Percentiles rank a stretch among this genome's conserved stretches.
These are phyloP conservation scores for Volvox reticuliferus DNA, from an alignment of 139 green algal species.

Conservation along the genomic window DNA sequence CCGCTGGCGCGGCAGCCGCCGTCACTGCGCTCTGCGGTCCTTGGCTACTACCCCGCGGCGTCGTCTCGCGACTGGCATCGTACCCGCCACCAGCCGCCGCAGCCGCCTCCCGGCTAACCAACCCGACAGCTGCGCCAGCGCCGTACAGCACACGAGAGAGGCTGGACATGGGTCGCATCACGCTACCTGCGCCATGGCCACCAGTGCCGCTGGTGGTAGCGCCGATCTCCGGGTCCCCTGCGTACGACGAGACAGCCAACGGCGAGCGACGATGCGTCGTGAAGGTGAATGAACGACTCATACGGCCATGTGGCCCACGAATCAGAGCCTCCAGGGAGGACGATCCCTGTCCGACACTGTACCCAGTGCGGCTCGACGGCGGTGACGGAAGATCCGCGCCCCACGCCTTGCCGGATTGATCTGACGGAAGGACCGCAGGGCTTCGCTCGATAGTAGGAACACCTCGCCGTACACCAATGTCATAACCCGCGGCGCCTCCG, in stretches of 20 bases:
- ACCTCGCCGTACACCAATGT: neutral
- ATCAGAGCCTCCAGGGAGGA: constrained; percentile 11
- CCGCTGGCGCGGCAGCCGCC: neutral
- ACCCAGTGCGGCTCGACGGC: neutral
- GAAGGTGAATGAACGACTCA: constrained; percentile 38
- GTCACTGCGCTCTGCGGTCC: neutral
- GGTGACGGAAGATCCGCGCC: neutral
- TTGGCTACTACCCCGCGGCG: neutral
- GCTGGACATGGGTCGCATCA: neutral
- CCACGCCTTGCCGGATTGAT: neutral
- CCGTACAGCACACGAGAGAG: constrained; percentile 13
- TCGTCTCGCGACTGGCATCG: neutral
- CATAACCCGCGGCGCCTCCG: neutral
- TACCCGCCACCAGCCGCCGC: neutral
- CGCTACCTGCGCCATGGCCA: neutral
- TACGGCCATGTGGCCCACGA: neutral
- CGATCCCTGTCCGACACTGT: neutral
- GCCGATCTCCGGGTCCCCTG: constrained; percentile 25
- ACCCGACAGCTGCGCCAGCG: neutral
- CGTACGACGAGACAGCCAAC: constrained; percentile 32
- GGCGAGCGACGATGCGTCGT: constrained; percentile 32
- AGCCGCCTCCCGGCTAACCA: neutral
- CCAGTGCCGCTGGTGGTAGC: too few relatives aligned
- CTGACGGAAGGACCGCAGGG: neutral
- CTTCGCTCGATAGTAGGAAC: neutral